These are phyloP conservation scores for Ilyonectria sp. DNA, from an alignment of 2,329 filamentous ascomycete species.

Conservation along the genomic window DNA sequence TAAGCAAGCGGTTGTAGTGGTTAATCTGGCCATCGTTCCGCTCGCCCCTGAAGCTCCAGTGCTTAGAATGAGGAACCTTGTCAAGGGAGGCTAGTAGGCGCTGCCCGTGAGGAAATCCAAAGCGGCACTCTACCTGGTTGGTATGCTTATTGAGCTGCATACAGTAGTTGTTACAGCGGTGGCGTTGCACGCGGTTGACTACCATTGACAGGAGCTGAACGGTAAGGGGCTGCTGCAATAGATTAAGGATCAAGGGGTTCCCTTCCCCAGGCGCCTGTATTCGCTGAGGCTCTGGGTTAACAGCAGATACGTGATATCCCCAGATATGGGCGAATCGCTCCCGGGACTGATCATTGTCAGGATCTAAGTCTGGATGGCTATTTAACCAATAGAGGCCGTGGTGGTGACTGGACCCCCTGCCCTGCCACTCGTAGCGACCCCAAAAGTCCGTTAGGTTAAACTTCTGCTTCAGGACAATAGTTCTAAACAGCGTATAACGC, in stretches of 20 bases:
- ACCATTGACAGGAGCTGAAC: background rate
- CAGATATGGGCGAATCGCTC: too few species aligned
- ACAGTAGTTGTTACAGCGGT: background rate
- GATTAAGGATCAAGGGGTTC: background rate
- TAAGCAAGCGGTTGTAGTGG: background rate
- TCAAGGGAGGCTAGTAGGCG: background rate
- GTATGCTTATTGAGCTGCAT: background rate
- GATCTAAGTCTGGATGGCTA: background rate
- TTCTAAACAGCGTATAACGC: conserved; percentile 16
- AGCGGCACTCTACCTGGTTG: background rate
- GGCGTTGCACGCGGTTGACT: background rate
- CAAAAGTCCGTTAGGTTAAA: background rate
- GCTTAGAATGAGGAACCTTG: background rate
- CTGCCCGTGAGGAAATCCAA: background rate
- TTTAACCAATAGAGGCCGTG: background rate
- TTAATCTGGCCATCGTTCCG: background rate
- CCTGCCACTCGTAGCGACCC: background rate
- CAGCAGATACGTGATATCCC: background rate
- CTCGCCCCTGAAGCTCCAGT: background rate
- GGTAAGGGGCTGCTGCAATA: background rate
- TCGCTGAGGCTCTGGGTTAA: background rate
- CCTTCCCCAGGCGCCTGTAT: background rate
- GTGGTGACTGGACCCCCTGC: background rate
- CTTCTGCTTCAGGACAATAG: conserved; percentile 5
- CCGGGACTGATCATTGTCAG: too few species aligned